These are phyloP conservation scores for Mortierella sp. DNA, from an alignment of 371 early-diverging fungal genomes.

Conservation along the genomic window DNA sequence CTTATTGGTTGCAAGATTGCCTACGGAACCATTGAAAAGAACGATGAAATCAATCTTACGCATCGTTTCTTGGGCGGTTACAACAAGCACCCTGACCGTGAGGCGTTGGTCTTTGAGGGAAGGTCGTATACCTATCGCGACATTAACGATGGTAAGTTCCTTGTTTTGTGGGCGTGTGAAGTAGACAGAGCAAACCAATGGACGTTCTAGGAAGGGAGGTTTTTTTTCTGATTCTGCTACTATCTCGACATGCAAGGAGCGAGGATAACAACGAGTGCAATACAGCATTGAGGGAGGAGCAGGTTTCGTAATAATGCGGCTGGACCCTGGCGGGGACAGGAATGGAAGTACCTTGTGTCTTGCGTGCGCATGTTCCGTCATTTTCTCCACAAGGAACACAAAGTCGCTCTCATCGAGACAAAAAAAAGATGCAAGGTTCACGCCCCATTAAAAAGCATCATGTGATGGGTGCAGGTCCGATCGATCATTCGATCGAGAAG, in stretches of 20 bases:
- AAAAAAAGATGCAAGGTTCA: conserved; percentile 9
- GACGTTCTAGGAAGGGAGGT: too few relatives aligned
- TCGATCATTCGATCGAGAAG: not conserved
- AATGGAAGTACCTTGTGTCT: not conserved
- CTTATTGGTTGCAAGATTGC: conserved; percentile 15
- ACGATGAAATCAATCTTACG: conserved; percentile 30
- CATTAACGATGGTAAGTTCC: conserved; percentile 34
- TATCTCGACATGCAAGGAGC: not conserved
- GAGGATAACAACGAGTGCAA: not conserved
- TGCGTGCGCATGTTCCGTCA: not conserved
- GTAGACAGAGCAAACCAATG: too few relatives aligned
- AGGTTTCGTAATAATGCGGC: too few relatives aligned
- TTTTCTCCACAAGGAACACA: not conserved
- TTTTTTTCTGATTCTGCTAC: not conserved
- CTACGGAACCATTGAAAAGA: conserved; percentile 17
- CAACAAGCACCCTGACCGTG: conserved; percentile 41
- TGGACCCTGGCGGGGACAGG: not conserved
- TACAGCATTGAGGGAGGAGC: not conserved
- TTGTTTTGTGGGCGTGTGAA: too few relatives aligned
- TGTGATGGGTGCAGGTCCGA: not conserved
- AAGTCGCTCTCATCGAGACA: too few relatives aligned
- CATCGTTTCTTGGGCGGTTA: conserved; percentile 37
- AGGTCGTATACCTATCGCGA: conserved; percentile 42
- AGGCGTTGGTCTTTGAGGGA: conserved; percentile 51
- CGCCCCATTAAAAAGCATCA: not conserved